Evolutionary conservation across 129 eudicot species (phyloP).

Genomic region (Gnaphalium uliginosum): DNA sequence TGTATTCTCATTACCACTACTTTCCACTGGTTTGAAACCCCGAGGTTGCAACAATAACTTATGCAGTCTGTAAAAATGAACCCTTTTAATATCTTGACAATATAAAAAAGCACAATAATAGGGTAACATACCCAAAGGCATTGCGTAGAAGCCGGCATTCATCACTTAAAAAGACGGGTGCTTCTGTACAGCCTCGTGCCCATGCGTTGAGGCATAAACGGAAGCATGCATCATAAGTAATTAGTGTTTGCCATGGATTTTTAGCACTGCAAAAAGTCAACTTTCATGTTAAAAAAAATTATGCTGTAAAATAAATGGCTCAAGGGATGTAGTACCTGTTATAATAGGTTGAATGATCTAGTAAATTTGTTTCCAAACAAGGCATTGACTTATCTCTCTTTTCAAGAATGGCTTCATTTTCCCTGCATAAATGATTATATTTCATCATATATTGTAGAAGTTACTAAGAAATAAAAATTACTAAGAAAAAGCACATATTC

Average conservation of each 20-base stretch:
- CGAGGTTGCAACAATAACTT: constrained; percentile 81
- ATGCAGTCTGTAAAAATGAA: constrained; percentile 52
- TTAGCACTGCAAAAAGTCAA: constrained; percentile 57
- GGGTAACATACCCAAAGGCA: constrained; percentile 78
- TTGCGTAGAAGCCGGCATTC: constrained; percentile 77
- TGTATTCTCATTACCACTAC: constrained; percentile 34
- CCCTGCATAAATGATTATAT: constrained; percentile 45
- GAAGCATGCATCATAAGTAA: constrained; percentile 91
- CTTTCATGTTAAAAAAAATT: not conserved
- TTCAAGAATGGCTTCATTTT: constrained; percentile 32
- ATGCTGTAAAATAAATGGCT: constrained; percentile 1
- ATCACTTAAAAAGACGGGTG: constrained; percentile 76
- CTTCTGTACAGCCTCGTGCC: constrained; percentile 90
- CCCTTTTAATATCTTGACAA: constrained; percentile 3
- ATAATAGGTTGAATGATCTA: constrained; percentile 47
- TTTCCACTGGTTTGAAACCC: constrained; percentile 50
- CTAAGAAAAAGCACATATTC: not conserved
- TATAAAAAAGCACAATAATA: not conserved
- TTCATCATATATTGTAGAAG: constrained; percentile 5
- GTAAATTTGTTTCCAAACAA: constrained; percentile 36
- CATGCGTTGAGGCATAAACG: constrained; percentile 85
- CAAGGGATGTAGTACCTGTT: constrained; percentile 37
- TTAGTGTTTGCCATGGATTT: constrained; percentile 81
- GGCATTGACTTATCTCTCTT: constrained; percentile 37
- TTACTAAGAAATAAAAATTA: not conserved